Evolutionary conservation across 1,284 basidiomycete species (phyloP).

Genomic region (Thecaphora thlaspeos): DNA sequence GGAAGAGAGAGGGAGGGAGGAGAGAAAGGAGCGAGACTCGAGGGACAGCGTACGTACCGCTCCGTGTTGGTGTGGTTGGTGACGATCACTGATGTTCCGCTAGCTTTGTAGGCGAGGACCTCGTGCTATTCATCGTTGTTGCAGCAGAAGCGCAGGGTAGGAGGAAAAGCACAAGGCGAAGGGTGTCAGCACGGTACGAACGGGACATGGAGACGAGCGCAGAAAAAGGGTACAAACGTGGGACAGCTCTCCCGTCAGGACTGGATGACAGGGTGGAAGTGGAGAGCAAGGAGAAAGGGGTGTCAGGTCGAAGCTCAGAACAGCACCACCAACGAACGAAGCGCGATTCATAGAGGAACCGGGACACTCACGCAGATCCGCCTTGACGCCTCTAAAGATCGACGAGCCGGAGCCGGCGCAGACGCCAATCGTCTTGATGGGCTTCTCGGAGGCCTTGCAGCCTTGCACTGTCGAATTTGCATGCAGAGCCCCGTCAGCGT

Average conservation of each 20-base stretch:
- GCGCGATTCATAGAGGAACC: neutral
- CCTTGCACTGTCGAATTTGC: constrained; percentile 11
- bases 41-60: constrained; percentile 13
- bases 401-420: constrained; percentile 52
- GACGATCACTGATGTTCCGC: constrained; percentile 50
- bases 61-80: constrained; percentile 55
- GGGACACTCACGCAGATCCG: constrained; percentile 39
- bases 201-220: neutral
- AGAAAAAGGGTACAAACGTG: constrained; percentile 40
- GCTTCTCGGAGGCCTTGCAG: constrained; percentile 19
- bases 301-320: neutral
- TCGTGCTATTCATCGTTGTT: constrained; percentile 43
- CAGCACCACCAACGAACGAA: neutral
- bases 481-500: neutral
- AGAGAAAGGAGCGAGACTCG: neutral
- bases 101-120: constrained; percentile 46
- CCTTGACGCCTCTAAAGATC: constrained; percentile 38
- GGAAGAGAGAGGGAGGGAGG: neutral
- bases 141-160: neutral
- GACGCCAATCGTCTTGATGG: constrained; percentile 41
- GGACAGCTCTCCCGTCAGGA: constrained; percentile 51
- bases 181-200: no score
- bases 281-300: neutral
- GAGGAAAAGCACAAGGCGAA: neutral
- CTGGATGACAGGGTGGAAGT: constrained; percentile 3